Conservation (phyloP, 2,329 filamentous ascomycete species). For the Curvularia eragrostidis region DNA sequence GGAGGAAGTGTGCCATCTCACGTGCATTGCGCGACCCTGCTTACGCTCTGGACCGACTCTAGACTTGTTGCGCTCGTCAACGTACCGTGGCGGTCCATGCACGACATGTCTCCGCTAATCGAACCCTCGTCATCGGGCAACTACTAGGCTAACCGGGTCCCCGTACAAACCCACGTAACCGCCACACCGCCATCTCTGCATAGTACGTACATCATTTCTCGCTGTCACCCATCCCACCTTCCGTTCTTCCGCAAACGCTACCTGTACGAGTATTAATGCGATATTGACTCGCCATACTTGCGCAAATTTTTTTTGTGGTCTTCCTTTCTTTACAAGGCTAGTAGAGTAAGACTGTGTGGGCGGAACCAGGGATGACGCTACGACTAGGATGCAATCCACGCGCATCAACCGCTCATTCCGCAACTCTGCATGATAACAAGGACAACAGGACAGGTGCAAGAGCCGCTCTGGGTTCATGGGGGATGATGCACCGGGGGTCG, state of each 20-base stretch:
- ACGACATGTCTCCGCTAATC: conserved; percentile 20
- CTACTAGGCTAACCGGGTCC: conserved; percentile 24
- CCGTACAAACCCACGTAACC: conserved; percentile 22
- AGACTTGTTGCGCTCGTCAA: conserved; percentile 5
- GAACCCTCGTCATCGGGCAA: conserved; percentile 18
- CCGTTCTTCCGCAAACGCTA: conserved; percentile 5
- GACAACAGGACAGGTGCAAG: conserved; percentile 4
- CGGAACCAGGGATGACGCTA: neutral
- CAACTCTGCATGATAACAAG: conserved; percentile 4
- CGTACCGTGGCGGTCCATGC: conserved; percentile 16
- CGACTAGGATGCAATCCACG: conserved; percentile 8
- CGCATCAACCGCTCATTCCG: conserved; percentile 12
- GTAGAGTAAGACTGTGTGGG: neutral
- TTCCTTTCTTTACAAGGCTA: conserved; percentile 1
- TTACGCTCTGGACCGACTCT: conserved; percentile 4
- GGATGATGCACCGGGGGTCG: conserved; percentile 5
- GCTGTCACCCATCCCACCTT: neutral
- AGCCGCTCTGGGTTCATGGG: conserved; percentile 9
- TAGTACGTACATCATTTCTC: neutral
- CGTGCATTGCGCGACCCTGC: conserved; percentile 5
- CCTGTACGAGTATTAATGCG: conserved; percentile 7
- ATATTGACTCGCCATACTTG: conserved; percentile 11
- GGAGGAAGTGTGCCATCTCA: conserved; percentile 4
- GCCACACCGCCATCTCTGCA: conserved; percentile 33
- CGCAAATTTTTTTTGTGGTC: neutral